phyloP scores from a whole-genome alignment of 495 filamentous ascomycete genomes.

The Neurospora sp. region DNA sequence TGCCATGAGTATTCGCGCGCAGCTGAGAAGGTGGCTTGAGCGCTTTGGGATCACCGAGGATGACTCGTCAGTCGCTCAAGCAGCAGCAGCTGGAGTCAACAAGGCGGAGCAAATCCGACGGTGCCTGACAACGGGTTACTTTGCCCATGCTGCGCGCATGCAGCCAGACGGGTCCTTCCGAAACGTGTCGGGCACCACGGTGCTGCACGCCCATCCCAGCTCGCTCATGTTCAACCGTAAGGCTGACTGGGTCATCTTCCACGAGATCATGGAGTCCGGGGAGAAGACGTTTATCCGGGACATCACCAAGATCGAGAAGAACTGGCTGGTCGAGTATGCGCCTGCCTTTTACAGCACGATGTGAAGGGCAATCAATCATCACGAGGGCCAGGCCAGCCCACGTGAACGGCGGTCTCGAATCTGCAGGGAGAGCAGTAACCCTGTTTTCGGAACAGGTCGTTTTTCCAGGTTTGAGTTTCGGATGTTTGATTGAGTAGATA shows the following conservation, averaged over 20 bases:
- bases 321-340: constrained; percentile 83
- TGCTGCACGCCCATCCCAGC: constrained; percentile 81
- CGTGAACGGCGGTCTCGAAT: not conserved
- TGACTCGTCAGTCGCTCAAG: constrained; percentile 30
- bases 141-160: constrained; percentile 93
- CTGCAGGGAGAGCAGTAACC: not conserved
- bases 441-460: not conserved
- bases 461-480: not conserved
- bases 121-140: constrained; percentile 86
- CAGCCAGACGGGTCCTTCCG: constrained; percentile 86
- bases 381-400: not conserved
- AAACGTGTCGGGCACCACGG: constrained; percentile 61
- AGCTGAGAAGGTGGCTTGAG: constrained; percentile 80
- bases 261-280: constrained; percentile 87
- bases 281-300: constrained; percentile 87
- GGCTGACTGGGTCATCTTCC: constrained; percentile 95
- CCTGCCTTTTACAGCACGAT: constrained; percentile 66
- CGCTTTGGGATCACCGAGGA: constrained; percentile 67
- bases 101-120: constrained; percentile 66
- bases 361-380: not conserved
- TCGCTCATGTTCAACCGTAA: constrained; percentile 96
- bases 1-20: constrained; percentile 76
- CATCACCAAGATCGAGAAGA: constrained; percentile 82
- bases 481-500: not conserved
- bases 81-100: constrained; percentile 13